Percentiles rank a stretch among this genome's conserved stretches.
Evolutionary conservation across 306 rosid species (phyloP).

Genomic region (Fragaria nilgerrensis): DNA sequence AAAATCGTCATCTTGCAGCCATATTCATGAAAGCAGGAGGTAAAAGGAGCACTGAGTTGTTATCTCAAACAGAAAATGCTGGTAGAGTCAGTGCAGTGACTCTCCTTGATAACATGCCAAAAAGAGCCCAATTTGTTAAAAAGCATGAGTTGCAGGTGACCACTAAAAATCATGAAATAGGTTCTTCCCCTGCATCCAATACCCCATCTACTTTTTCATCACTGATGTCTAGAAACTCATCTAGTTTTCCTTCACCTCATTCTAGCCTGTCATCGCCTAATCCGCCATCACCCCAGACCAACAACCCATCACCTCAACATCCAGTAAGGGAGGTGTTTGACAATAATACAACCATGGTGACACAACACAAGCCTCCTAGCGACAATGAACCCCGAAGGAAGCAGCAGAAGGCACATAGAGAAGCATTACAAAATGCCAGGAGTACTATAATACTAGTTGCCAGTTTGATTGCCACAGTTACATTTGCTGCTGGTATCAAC

Average conservation of each 20-base stretch:
- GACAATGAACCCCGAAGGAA: constrained; percentile 21
- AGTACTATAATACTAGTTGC: constrained; percentile 62
- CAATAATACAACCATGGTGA: constrained; percentile 19
- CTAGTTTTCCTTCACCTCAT: constrained; percentile 26
- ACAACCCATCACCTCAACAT: constrained; percentile 26
- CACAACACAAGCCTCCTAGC: constrained; percentile 26
- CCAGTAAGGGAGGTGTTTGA: constrained; percentile 18
- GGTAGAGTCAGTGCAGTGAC: background rate
- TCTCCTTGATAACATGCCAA: constrained; percentile 5
- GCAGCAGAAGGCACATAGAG: constrained; percentile 42
- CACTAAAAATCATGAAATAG: background rate
- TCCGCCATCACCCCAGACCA: background rate
- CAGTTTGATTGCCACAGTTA: constrained; percentile 68
- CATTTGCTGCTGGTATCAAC: constrained; percentile 65
- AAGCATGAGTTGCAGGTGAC: constrained; percentile 18
- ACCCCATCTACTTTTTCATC: constrained; percentile 19
- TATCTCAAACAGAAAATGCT: constrained; percentile 25
- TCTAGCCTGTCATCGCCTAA: constrained; percentile 10
- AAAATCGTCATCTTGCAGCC: constrained; percentile 37
- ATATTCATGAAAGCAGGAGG: constrained; percentile 45
- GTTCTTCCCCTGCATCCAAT: constrained; percentile 2
- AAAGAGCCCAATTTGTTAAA: constrained; percentile 3
- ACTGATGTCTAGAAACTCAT: constrained; percentile 18
- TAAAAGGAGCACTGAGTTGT: constrained; percentile 39
- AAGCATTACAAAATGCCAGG: constrained; percentile 66